Base-by-base conservation (phyloP, 352 stramenopile genomes). In the Discostella stelligera region DNA sequence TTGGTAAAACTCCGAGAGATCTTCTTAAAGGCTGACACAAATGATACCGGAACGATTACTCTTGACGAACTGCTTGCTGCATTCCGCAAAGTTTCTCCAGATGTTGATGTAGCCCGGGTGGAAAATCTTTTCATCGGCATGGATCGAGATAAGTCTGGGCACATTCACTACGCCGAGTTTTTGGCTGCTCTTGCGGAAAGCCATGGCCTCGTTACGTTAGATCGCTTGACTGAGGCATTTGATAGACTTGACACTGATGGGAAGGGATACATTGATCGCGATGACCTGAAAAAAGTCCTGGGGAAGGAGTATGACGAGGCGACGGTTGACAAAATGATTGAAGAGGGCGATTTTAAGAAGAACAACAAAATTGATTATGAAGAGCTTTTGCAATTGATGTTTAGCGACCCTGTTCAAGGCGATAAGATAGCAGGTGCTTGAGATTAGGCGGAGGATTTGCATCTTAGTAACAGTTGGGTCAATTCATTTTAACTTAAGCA, bases 141-240 rank as follows among this genome's bases (percentile, higher is more conserved):
- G 60, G 94, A 98, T 72, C 80, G 89, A 30, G 88, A 91, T 63
- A 94, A 95, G 70, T 93, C 90, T 48, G 93, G 94, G 0, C 75
- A 94, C 41, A 96, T 98, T 65, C 95, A 96, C 74, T 97, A 97
- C 71, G 83, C 95, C 13, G 95, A 98, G 84, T 98, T 98, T 77
- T 90, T 97, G 63, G 95, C 94, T 5, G 94, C 94, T 10, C 89
- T 94, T 3, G 90, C 97, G 74, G 94, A 97, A 71, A 91, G 77
- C 52, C 77, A 87, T 58, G 77, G 77, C 27, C 65, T 87, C 60
- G 70, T 87, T 8, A 87, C 80, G 7, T 67, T 81, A 68, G 73
- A 87, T 71, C 56, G 77, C 25, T 78, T 87, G 66, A 66, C 70
- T 16, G 80, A 87, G 32, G 94, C 93, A 0, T 97, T 97, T 71